phyloP scores from a whole-genome alignment of 1,139 yeast species.

The Candida albicans region DNA sequence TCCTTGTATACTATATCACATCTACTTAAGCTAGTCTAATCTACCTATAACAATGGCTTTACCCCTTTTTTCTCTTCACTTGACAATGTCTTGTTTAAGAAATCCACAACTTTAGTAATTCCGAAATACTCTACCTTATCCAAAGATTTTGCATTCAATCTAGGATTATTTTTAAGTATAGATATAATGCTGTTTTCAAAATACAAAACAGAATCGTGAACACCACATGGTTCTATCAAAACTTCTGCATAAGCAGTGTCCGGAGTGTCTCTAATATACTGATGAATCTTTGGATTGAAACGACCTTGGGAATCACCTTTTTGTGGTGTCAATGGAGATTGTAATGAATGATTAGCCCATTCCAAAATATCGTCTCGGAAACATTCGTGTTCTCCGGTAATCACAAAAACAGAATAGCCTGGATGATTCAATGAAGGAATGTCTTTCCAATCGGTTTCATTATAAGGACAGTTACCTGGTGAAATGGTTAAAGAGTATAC shows the following conservation, averaged over 20 bases:
- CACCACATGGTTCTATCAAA: slow-evolving; percentile 45
- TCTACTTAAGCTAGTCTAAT: too few species aligned
- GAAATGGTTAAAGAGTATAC: slow-evolving; percentile 13
- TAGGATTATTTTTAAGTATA: slow-evolving; percentile 13
- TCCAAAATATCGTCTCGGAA: slow-evolving; percentile 43
- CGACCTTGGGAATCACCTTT: slow-evolving; percentile 29
- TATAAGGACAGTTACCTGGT: slow-evolving; percentile 20
- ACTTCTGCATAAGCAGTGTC: slow-evolving; percentile 19
- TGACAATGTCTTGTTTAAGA: slow-evolving; percentile 22
- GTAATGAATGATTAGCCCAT: slow-evolving; percentile 37
- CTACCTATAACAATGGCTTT: too few species aligned
- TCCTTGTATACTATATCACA: too few species aligned
- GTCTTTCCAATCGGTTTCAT: slow-evolving; percentile 31
- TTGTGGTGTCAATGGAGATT: slow-evolving; percentile 23
- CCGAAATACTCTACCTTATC: slow-evolving; percentile 29
- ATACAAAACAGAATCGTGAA: slow-evolving; percentile 40
- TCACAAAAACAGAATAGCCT: slow-evolving; percentile 28
- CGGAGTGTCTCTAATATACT: slow-evolving; percentile 16
- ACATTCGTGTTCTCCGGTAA: slow-evolving; percentile 47
- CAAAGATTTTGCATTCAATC: slow-evolving; percentile 14
- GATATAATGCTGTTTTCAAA: slow-evolving; percentile 28
- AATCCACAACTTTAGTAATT: slow-evolving; percentile 25
- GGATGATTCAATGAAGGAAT: slow-evolving; percentile 34
- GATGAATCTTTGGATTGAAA: slow-evolving; percentile 20
- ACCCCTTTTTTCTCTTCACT: background rate